Base-by-base conservation (phyloP, 2,329 filamentous ascomycete species). In the Trematosphaeria pertusa region DNA sequence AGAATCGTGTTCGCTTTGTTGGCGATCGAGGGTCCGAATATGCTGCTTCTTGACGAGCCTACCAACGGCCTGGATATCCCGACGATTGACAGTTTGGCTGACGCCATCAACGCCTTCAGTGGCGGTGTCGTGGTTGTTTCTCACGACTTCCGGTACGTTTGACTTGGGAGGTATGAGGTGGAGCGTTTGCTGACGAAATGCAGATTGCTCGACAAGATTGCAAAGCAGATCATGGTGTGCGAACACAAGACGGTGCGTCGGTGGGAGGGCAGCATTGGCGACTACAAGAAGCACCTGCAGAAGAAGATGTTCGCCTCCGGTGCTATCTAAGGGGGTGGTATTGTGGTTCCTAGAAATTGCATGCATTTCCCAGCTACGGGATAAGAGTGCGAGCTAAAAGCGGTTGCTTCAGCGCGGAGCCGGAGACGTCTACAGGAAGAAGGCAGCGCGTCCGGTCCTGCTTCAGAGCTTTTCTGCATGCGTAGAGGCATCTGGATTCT, bases 21-120 rank as follows among this genome's bases (percentile, higher is more conserved):
- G 58, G 94, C 94, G 58, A 97, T 99, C 59, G 94, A 99, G 65
- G 80, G 86, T 20, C 94, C 94, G 63, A 99, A 99, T 83, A 99
- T 99, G 94, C 78, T 99, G 64, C 77, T 99, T 62, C 85, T 99
- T 46, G 94, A 99, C 79, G 94, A 99, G 80, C 95, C 94, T 74
- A 99, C 94, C 73, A 99, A 99, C 86, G 94, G 94, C 84, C 81
- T 99, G 55, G 94, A 99, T 82, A 99, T 99, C 59, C 92, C 94
- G 21, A 97, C 94, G 43, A 99, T 99, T 69, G 94, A 99, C 80
- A 92, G 88, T 77, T 78, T 99, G 78, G 95, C 94, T 2, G 93
- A 99, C 69, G 94, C 94, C 64, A 99, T 99, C 79, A 96, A 97
- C 71, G 88, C 91, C 50, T 99, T 89, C 75, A 92, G 85, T 59